Conservation (phyloP, 2,329 filamentous ascomycete genomes). For the Ophiostoma fasciatum region DNA sequence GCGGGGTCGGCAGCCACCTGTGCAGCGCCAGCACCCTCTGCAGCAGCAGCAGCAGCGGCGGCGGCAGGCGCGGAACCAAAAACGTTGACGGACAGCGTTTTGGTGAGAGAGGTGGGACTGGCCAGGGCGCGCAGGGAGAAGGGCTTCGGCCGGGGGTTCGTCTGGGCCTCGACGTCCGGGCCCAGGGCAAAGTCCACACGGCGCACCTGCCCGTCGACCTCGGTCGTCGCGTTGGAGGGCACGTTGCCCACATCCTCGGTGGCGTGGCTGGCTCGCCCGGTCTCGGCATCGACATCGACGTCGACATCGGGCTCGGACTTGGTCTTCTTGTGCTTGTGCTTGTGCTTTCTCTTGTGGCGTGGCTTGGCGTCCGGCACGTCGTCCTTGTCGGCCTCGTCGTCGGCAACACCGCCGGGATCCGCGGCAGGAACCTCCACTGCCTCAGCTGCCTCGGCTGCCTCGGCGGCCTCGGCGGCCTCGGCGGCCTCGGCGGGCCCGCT, state of each 20-base stretch:
- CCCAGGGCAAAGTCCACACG: constrained; percentile 30
- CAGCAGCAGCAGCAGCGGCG: not conserved
- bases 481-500: not conserved
- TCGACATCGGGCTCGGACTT: not conserved
- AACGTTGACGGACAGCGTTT: constrained; percentile 43
- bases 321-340: constrained; percentile 16
- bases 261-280: not conserved
- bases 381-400: constrained; percentile 14
- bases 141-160: constrained; percentile 18
- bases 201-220: constrained; percentile 14
- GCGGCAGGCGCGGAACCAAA: constrained; percentile 20
- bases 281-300: not conserved
- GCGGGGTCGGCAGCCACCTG: not conserved
- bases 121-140: constrained; percentile 24
- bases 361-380: constrained; percentile 6
- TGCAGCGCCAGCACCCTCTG: not conserved
- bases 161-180: constrained; percentile 18
- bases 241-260: not conserved
- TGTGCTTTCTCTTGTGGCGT: constrained; percentile 20
- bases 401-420: constrained; percentile 3
- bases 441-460: not conserved
- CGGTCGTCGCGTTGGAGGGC: not conserved
- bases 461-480: not conserved
- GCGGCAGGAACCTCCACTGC: not conserved
- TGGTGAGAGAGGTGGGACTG: constrained; percentile 32